Evolutionary conservation across 2,329 filamentous ascomycete species (phyloP).

Genomic region (Orbilia oligospora): DNA sequence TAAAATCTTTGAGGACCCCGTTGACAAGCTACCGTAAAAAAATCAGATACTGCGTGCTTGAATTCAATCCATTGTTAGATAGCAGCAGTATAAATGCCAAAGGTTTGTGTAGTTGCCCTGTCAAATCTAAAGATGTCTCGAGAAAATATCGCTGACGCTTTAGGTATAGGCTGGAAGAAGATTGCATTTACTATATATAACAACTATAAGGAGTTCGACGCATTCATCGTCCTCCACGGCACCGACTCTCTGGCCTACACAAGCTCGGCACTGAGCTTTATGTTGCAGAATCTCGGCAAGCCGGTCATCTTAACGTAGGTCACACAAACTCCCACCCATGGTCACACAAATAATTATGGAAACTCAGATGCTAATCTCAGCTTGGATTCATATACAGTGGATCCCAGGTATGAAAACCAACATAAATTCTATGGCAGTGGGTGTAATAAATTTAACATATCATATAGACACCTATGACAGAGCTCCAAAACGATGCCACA

Average conservation of each 20-base stretch:
- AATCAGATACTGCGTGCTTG: constrained; percentile 85
- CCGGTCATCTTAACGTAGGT: constrained; percentile 82
- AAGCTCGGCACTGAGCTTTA: constrained; percentile 90
- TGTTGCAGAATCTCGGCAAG: constrained; percentile 91
- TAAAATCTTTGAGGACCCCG: constrained; percentile 64
- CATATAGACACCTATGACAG: constrained; percentile 89
- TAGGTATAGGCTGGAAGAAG: constrained; percentile 78
- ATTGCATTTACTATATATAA: constrained; percentile 82
- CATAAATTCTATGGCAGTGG: background rate
- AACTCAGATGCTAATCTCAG: constrained; percentile 63
- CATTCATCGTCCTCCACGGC: constrained; percentile 90
- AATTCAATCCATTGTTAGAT: constrained; percentile 87
- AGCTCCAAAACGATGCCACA: constrained; percentile 89
- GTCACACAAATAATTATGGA: background rate
- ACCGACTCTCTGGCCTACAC: constrained; percentile 93
- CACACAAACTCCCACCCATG: constrained; percentile 8
- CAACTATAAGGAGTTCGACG: constrained; percentile 91
- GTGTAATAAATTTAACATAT: constrained; percentile 67
- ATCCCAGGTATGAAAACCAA: constrained; percentile 45
- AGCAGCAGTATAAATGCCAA: constrained; percentile 89
- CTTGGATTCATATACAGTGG: constrained; percentile 30
- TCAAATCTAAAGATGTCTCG: background rate
- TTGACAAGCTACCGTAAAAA: constrained; percentile 76
- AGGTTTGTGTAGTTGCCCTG: constrained; percentile 74
- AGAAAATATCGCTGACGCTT: background rate